Percentiles rank a stretch among this genome's conserved stretches.
Evolutionary conservation across 192 early-diverging fungal species (phyloP).

Genomic region (Coemansia sp.): DNA sequence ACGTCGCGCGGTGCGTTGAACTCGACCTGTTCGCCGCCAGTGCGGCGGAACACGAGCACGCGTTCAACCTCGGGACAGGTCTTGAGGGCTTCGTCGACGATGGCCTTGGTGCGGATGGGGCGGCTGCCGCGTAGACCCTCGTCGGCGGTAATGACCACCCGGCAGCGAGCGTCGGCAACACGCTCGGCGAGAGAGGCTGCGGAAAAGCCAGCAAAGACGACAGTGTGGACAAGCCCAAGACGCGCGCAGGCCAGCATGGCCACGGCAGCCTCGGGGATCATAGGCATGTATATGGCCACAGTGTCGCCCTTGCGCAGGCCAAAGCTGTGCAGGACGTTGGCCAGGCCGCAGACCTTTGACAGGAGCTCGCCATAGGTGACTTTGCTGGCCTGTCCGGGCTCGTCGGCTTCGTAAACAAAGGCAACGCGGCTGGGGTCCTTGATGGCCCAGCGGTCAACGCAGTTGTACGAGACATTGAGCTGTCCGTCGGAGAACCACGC

Average conservation of each 20-base stretch:
- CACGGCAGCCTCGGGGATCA: slow-evolving; percentile 91
- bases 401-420: slow-evolving; percentile 88
- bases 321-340: slow-evolving; percentile 79
- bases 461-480: slow-evolving; percentile 94
- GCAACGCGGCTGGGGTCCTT: slow-evolving; percentile 74
- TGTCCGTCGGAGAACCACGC: slow-evolving; percentile 93
- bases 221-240: slow-evolving; percentile 88
- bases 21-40: slow-evolving; percentile 73
- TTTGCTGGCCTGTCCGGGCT: slow-evolving; percentile 72
- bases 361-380: slow-evolving; percentile 87
- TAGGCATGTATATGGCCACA: slow-evolving; percentile 97
- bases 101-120: slow-evolving; percentile 84
- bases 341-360: slow-evolving; percentile 77
- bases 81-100: slow-evolving; percentile 87
- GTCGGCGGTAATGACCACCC: slow-evolving; percentile 88
- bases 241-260: slow-evolving; percentile 95
- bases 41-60: slow-evolving; percentile 89
- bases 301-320: slow-evolving; percentile 91
- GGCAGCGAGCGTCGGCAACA: slow-evolving; percentile 77
- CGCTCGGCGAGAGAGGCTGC: slow-evolving; percentile 91
- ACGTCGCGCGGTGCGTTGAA: slow-evolving; percentile 76
- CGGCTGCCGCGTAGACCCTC: slow-evolving; percentile 92
- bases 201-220: slow-evolving; percentile 97
- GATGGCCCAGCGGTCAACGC: slow-evolving; percentile 89
- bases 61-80: slow-evolving; percentile 76